Base-by-base conservation (phyloP, 2,329 filamentous ascomycete genomes). In the Cadophora sp. region DNA sequence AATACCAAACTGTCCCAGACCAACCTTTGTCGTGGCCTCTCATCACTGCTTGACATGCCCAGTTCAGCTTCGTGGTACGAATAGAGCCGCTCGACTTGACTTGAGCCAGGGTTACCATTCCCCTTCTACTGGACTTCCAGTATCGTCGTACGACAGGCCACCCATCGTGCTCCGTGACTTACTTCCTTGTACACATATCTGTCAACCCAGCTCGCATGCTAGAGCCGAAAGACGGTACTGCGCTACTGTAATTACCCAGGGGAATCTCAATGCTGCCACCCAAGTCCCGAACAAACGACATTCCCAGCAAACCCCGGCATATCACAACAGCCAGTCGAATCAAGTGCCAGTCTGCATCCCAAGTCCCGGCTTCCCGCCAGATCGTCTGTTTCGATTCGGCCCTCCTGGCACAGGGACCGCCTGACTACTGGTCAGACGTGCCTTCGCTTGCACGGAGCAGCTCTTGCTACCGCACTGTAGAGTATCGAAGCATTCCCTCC, bases 381-480 rank as follows among this genome's bases (percentile, higher is more conserved):
- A 48, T 59, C 48, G 48, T 58, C 60, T 68, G 70, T 73, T 73
- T 72, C 69, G 66, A 71, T 67, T 73, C 68, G 62, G 64, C 30
- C 67, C 68, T 69, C 68, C 62, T 67, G 22, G 39, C 59, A 56
- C 33, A 66, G 56, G 51, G n/a, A 62, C 43, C 65, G 59, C 67
- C 56, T 72, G 73, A 71, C 56, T 58, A 72, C 63, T 72, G 69
- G 72, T 68, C 66, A 68, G 70, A 60, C 53, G 64, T 63, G 30
- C 39, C 36, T 24, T 67, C 56, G 65, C 65, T 71, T 65, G 39
- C 48, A 60, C 36, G 56, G 60, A 18, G 33, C 53, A 58, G 41
- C 58, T 36, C 51, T 39, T 64, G 9, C 50, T 65, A 51, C 27
- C 6, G 45, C 8, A 53, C 16, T 33, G 27, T 43, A 56, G 48